phyloP scores from a whole-genome alignment of 1,139 yeast genomes.

The Geotrichum armillariae region DNA sequence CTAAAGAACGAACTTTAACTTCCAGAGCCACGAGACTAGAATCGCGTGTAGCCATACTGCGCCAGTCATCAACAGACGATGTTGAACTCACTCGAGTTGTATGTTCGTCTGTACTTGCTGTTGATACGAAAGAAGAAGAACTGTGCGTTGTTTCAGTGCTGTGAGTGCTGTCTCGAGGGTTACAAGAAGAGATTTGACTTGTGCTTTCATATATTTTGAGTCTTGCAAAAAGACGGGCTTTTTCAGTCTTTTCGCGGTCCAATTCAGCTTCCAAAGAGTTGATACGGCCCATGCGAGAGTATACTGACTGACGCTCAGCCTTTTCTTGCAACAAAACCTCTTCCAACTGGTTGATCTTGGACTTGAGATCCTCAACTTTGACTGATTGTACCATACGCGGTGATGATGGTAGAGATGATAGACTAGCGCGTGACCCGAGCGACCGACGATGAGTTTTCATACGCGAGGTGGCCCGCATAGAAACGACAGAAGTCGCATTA shows the following conservation, averaged over 20 bases:
- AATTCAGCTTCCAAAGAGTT: slow-evolving; percentile 29
- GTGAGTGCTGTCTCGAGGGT: background rate
- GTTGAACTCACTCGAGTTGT: slow-evolving; percentile 15
- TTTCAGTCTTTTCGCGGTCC: slow-evolving; percentile 29
- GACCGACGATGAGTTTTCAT: slow-evolving; percentile 12
- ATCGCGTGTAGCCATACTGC: background rate
- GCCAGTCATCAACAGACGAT: slow-evolving; percentile 11
- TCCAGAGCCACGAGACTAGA: slow-evolving; percentile 4
- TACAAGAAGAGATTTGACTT: background rate
- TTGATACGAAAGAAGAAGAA: background rate
- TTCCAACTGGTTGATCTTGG: slow-evolving; percentile 35
- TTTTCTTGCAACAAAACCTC: slow-evolving; percentile 33
- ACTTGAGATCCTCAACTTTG: slow-evolving; percentile 34
- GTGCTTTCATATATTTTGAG: slow-evolving; percentile 15
- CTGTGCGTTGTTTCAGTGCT: background rate
- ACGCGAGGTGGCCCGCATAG: slow-evolving; percentile 6
- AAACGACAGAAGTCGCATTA: background rate
- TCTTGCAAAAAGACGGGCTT: slow-evolving; percentile 24
- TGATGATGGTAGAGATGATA: slow-evolving; percentile 3
- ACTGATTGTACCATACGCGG: background rate
- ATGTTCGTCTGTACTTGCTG: slow-evolving; percentile 8
- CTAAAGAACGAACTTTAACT: slow-evolving; percentile 1
- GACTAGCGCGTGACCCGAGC: background rate
- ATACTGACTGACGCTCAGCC: slow-evolving; percentile 31
- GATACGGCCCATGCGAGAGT: slow-evolving; percentile 29